These are phyloP conservation scores for Solanum megistacrolobum DNA, from an alignment of 257 asterid species.

Conservation along the genomic window DNA sequence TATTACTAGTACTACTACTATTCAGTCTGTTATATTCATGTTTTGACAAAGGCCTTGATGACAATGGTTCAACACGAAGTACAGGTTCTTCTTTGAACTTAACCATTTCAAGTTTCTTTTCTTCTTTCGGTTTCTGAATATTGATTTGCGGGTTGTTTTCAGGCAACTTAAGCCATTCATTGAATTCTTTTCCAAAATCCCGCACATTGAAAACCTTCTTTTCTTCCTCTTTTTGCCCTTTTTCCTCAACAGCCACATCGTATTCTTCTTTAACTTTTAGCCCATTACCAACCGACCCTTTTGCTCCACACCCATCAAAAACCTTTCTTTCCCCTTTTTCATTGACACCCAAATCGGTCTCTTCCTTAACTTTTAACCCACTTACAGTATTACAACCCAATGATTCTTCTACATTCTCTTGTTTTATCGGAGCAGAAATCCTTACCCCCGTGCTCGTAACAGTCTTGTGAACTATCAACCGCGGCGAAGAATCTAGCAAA, in stretches of 20 bases:
- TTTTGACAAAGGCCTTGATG: slow-evolving; percentile 29
- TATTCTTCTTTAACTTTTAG: slow-evolving; percentile 25
- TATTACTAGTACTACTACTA: background rate
- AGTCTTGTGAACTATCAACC: slow-evolving; percentile 23
- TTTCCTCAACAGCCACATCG: slow-evolving; percentile 1
- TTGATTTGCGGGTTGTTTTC: background rate
- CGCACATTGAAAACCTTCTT: background rate
- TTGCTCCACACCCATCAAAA: background rate
- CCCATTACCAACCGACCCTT: background rate
- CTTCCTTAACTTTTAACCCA: slow-evolving; percentile 21
- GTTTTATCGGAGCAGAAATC: slow-evolving; percentile 23
- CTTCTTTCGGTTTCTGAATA: background rate
- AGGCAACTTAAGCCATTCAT: slow-evolving; percentile 15
- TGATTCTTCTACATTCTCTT: background rate
- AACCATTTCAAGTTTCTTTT: background rate
- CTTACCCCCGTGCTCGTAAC: slow-evolving; percentile 48
- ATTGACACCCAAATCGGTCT: slow-evolving; percentile 7
- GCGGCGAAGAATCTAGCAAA: slow-evolving; percentile 13
- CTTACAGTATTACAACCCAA: background rate
- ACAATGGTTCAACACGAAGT: slow-evolving; percentile 32
- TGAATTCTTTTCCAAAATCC: background rate
- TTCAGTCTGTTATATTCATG: slow-evolving; percentile 15
- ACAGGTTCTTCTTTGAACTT: slow-evolving; percentile 18
- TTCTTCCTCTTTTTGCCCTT: background rate
- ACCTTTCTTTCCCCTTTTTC: background rate